phyloP scores from a whole-genome alignment of 2,329 filamentous ascomycete species.

The Helotiales sp. region DNA sequence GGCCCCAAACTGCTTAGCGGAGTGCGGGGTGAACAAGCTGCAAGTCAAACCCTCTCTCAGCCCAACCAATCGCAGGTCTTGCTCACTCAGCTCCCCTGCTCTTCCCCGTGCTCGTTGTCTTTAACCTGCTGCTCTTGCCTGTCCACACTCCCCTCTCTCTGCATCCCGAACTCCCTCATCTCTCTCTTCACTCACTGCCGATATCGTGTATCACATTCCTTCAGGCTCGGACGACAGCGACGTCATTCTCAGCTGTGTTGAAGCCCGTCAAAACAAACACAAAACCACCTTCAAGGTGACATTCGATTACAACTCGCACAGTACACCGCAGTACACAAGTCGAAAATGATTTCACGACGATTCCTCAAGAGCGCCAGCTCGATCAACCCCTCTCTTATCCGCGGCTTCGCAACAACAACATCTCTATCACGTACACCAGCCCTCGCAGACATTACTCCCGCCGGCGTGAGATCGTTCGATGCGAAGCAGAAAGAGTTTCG shows the following conservation, averaged over 20 bases:
- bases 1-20: too few species aligned
- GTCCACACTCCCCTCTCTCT: constrained; percentile 12
- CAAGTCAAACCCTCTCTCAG: constrained; percentile 2
- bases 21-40: constrained; percentile 8
- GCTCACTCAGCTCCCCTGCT: constrained; percentile 6
- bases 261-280: not conserved
- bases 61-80: not conserved
- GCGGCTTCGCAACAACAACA: constrained; percentile 56
- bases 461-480: constrained; percentile 75
- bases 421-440: constrained; percentile 64
- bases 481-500: constrained; percentile 84
- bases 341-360: constrained; percentile 38
- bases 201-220: not conserved
- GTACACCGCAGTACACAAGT: not conserved
- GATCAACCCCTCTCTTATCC: constrained; percentile 43
- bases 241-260: not conserved
- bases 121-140: constrained; percentile 1
- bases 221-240: not conserved
- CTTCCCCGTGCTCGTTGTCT: constrained; percentile 8
- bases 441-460: constrained; percentile 78
- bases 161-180: constrained; percentile 5
- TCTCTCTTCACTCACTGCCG: constrained; percentile 1
- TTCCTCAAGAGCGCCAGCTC: constrained; percentile 26
- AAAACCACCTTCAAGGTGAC: not conserved
- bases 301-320: not conserved